Evolutionary conservation across 2,329 filamentous ascomycete genomes (phyloP).

Genomic region (Aspergillus latus): DNA sequence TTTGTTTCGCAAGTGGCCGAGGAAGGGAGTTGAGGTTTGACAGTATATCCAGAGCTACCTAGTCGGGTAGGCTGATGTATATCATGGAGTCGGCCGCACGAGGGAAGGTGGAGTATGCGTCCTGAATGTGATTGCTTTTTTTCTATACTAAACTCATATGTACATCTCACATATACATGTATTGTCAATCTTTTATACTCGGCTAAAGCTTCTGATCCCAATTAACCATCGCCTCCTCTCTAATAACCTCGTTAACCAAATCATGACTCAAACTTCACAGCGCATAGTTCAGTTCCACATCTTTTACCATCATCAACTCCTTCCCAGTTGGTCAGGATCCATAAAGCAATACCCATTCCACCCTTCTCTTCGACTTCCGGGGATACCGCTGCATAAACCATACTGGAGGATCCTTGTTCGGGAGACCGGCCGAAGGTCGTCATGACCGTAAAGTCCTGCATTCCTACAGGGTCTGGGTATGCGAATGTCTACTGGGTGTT

Average conservation of each 20-base stretch:
- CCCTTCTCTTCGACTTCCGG: constrained; percentile 45
- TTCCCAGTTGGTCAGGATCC: constrained; percentile 41
- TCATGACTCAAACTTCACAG: constrained; percentile 45
- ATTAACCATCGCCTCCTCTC: constrained; percentile 38
- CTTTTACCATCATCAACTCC: constrained; percentile 41
- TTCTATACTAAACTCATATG: no score
- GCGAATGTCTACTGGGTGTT: constrained; percentile 50
- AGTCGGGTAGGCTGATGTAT: no score
- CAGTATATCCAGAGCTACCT: no score
- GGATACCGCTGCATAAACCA: constrained; percentile 45
- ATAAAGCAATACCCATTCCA: constrained; percentile 48
- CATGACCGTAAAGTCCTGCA: constrained; percentile 39
- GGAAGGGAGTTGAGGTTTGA: neutral
- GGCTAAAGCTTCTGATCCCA: constrained; percentile 27
- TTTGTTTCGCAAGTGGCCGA: constrained; percentile 12
- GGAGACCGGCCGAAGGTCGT: constrained; percentile 36
- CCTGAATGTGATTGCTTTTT: no score
- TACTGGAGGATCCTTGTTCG: constrained; percentile 48
- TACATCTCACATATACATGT: no score
- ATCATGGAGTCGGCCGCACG: no score
- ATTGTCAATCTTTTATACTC: neutral
- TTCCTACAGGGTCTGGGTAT: constrained; percentile 45
- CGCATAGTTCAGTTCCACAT: constrained; percentile 38
- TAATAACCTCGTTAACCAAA: constrained; percentile 44
- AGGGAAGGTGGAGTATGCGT: no score